Percentiles rank a stretch among this genome's conserved stretches.
phyloP scores from a whole-genome alignment of 257 asterid genomes.

The Osmanthus fragrans region DNA sequence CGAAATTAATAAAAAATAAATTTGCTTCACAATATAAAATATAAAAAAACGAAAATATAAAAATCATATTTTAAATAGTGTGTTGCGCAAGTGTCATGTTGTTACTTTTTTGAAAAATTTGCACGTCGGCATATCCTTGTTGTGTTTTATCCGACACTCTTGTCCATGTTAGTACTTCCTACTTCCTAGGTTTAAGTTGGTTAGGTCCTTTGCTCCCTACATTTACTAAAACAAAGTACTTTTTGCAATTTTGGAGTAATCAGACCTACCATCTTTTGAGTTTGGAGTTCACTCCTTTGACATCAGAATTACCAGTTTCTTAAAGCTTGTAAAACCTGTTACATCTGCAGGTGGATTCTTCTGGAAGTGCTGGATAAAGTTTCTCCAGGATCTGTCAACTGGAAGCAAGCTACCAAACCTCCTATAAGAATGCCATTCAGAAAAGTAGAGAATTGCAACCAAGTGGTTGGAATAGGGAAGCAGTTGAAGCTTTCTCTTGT shows the following conservation, averaged over 20 bases:
- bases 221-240: not conserved
- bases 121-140: no score
- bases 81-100: no score
- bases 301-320: conserved; percentile 6
- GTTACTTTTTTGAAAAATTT: no score
- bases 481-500: conserved; percentile 83
- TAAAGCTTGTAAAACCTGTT: conserved; percentile 1
- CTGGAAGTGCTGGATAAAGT: conserved; percentile 86
- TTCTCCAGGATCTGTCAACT: conserved; percentile 76
- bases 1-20: no score
- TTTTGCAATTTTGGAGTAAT: conserved; percentile 12
- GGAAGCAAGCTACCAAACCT: conserved; percentile 93
- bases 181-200: no score
- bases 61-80: no score
- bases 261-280: not conserved
- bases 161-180: no score
- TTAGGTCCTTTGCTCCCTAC: no score
- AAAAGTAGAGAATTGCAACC: conserved; percentile 97
- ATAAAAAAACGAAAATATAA: no score
- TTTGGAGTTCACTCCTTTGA: conserved; percentile 19
- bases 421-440: conserved; percentile 94
- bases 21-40: no score
- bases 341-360: conserved; percentile 72
- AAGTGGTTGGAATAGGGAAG: conserved; percentile 80
- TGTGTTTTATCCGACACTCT: no score